These are phyloP conservation scores for Panicum miliaceum DNA, from an alignment of 176 grass and related monocot genomes.

Conservation along the genomic window DNA sequence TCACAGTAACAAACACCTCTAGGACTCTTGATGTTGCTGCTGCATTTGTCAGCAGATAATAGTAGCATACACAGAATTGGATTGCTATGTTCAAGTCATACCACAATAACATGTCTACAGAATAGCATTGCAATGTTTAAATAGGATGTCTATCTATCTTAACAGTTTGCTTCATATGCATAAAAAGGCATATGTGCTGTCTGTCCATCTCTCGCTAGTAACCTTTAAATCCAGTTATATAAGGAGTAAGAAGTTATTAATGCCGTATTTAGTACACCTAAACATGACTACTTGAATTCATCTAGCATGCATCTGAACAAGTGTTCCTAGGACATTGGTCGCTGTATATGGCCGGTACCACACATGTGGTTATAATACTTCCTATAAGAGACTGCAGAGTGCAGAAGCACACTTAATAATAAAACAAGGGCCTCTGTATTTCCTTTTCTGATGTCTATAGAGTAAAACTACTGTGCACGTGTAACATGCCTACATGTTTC, in stretches of 20 bases:
- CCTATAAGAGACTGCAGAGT: not conserved
- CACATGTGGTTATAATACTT: not conserved
- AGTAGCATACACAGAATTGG: not conserved
- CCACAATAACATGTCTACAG: not conserved
- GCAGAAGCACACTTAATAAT: not conserved
- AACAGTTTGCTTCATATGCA: not conserved
- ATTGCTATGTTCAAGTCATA: not conserved
- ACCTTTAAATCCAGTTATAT: not conserved
- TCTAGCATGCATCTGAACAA: not conserved
- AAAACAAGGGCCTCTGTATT: not conserved
- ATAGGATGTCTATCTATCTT: not conserved
- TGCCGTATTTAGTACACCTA: not conserved
- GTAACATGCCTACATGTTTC: not conserved
- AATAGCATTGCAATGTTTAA: not conserved
- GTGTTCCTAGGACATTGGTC: not conserved
- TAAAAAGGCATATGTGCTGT: not conserved
- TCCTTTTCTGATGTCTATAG: slow-evolving; percentile 6
- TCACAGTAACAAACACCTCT: not conserved
- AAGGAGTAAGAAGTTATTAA: not conserved
- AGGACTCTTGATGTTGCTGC: not conserved
- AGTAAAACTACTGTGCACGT: not conserved
- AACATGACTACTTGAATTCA: not conserved
- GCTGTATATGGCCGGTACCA: not conserved
- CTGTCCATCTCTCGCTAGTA: not conserved
- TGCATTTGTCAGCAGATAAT: not conserved